A percentile compares a stretch with the other conserved stretches of the same genome.
Evolutionary conservation across 306 rosid species (phyloP).

Genomic region (Trifolium dubium): DNA sequence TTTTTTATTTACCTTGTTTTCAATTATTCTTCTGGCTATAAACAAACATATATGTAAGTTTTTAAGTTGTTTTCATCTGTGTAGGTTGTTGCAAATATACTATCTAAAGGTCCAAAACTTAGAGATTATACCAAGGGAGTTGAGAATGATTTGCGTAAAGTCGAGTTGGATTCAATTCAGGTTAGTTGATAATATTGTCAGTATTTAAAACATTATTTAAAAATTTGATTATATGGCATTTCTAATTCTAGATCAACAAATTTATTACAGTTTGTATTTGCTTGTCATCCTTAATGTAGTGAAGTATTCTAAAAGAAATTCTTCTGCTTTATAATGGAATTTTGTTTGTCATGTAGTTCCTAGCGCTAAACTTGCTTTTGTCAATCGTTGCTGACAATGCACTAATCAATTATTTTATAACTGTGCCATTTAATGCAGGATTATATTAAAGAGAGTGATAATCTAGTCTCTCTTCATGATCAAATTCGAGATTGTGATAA

Average conservation of each 20-base stretch:
- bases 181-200: conserved; percentile 51
- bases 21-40: neutral
- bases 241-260: neutral
- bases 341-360: conserved; percentile 17
- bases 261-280: conserved; percentile 8
- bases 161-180: conserved; percentile 97
- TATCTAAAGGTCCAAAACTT: conserved; percentile 83
- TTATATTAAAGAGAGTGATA: conserved; percentile 91
- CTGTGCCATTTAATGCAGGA: conserved; percentile 62
- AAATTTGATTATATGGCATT: conserved; percentile 11
- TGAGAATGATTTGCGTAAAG: conserved; percentile 89
- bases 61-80: conserved; percentile 29
- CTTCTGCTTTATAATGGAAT: conserved; percentile 19
- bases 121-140: conserved; percentile 93
- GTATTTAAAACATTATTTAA: neutral
- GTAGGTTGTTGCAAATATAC: conserved; percentile 88
- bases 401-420: conserved; percentile 19
- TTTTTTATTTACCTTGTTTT: conserved; percentile 16
- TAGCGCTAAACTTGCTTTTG: conserved; percentile 11
- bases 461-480: conserved; percentile 94
- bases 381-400: conserved; percentile 10
- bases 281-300: conserved; percentile 1
- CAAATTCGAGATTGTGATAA: conserved; percentile 95
- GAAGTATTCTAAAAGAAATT: neutral
- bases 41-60: neutral